Base-by-base conservation (phyloP, 192 early-diverging fungal genomes). In the Backusella tuberculispora region DNA sequence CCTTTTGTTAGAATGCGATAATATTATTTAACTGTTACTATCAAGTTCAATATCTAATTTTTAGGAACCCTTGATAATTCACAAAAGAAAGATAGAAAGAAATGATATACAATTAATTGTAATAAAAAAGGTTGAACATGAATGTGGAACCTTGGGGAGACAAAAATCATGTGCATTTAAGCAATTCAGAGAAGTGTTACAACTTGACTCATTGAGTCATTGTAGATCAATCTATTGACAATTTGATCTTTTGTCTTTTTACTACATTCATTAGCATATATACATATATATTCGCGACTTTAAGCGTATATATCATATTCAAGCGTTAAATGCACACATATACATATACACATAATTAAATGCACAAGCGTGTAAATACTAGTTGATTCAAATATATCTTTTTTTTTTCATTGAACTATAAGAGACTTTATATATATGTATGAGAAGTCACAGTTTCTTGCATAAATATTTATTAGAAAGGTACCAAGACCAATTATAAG, bases 151-250 rank as follows among this genome's bases (percentile, higher is more conserved):
- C 50, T 56, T 56, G 21, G 24, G 50, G 19, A 24, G 24, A 10
- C 50, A 56, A n/a, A 56, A 24, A 56, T 56, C 50, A 56, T 56
- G 50, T 56, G 50, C 10, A 56, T 21, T 7, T 48, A 48, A 48
- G 47, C 47, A 48, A 56, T 56, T 10, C 50, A 56, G 3, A 3
- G 24, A 3, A 19, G 19, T 56, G 21, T 24, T 56, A 56, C 50
- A 56, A 3, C 0, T 56, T 21, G 50, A 56, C 21, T 56, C 10
- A 24, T 56, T 24, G 3, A 21, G 50, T 8, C 50, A 56, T 56
- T 56, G 50, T 9, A 56, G 50, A 56, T 56, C 50, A 56, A 56
- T 56, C 19, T 56, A 56, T 21, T 21, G 12, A 19, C 8, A 24
- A 2, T 56, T 56, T 21, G 10, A 53, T 53, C 19, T 21, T 24